Evolutionary conservation across 2,329 filamentous ascomycete genomes (phyloP), one percentile per base, ranked within the genome.

Genomic region (Talaromyces sp.): DNA sequence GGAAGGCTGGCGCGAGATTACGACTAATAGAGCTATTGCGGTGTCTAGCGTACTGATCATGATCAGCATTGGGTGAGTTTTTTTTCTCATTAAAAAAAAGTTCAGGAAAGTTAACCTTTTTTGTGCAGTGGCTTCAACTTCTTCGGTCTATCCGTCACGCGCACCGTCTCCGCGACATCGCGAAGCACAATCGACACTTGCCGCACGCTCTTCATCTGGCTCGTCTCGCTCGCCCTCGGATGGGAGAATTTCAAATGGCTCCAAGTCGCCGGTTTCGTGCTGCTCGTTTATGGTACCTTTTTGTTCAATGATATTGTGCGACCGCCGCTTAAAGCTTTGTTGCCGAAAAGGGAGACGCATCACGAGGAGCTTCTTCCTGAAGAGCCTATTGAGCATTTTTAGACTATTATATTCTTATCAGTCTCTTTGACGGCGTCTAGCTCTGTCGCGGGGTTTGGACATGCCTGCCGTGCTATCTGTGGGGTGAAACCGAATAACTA

Each of bases 231-330:
- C 4, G 91, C 90, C 4, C 85, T 99, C 2, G 93, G 93, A 64
- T 99, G 95, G 95, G 95, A 99, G 79, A 88, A 87, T 0, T 98
- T 99, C 85, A 98, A 98, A 79, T 96, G 91, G 89, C 85, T 99
- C 6, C 95, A 99, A 78, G 91, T 99, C 14, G 75, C 86, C 3
- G 95, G 95, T 1, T 99, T 99, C 69, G 90, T 80, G 1, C 79
- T 97, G 66, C 84, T 99, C 40, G 95, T 99, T 14, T 99, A 97
- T 73, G 96, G 95, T 67, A 99, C 94, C 1, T 97, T 96, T 76
- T 75, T 98, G 50, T 98, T 98, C 82, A 98, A 98, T 76, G 92
- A 96, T 65, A 86, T 99, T 62, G 85, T 98, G n/a, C 82, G 87
- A 63, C 91, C 92, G 27, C 95, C 95, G 0, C 79, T 96, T 63